Conservation (phyloP, 129 eudicot genomes). For the Daucus carota region DNA sequence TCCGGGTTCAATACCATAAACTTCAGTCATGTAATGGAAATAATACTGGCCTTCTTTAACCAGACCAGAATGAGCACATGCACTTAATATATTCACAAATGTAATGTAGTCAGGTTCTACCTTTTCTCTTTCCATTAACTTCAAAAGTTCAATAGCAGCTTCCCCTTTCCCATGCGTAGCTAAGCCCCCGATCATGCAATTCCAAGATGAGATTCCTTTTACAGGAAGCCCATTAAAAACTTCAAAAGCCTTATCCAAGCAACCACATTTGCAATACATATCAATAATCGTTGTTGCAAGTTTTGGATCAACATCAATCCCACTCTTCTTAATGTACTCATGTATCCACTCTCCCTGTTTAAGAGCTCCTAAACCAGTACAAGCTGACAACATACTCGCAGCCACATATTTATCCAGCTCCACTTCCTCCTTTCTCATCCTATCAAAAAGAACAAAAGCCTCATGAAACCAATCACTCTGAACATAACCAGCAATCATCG, state of each 20-base stretch:
- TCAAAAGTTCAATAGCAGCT: conserved; percentile 43
- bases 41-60: conserved; percentile 40
- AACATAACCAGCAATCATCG: conserved; percentile 52
- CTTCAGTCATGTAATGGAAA: conserved; percentile 33
- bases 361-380: conserved; percentile 73
- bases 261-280: conserved; percentile 85
- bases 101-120: conserved; percentile 44
- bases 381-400: conserved; percentile 83
- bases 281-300: conserved; percentile 64
- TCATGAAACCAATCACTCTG: conserved; percentile 42
- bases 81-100: conserved; percentile 45
- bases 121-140: conserved; percentile 41
- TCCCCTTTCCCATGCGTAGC: conserved; percentile 68
- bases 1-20: conserved; percentile 33
- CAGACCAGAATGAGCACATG: conserved; percentile 68
- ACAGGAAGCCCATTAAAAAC: conserved; percentile 39
- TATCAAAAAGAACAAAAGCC: conserved; percentile 40
- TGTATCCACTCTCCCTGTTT: conserved; percentile 76
- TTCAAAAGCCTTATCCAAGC: conserved; percentile 59
- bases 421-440: conserved; percentile 28
- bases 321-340: conserved; percentile 36
- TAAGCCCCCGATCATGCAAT: conserved; percentile 81
- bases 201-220: conserved; percentile 80
- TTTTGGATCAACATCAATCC: conserved; percentile 48
- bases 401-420: conserved; percentile 55